A percentile compares a stretch with the other conserved stretches of the same genome.
These are phyloP conservation scores for Geosmithia flava DNA, from an alignment of 2,329 filamentous ascomycete species.

Conservation along the genomic window DNA sequence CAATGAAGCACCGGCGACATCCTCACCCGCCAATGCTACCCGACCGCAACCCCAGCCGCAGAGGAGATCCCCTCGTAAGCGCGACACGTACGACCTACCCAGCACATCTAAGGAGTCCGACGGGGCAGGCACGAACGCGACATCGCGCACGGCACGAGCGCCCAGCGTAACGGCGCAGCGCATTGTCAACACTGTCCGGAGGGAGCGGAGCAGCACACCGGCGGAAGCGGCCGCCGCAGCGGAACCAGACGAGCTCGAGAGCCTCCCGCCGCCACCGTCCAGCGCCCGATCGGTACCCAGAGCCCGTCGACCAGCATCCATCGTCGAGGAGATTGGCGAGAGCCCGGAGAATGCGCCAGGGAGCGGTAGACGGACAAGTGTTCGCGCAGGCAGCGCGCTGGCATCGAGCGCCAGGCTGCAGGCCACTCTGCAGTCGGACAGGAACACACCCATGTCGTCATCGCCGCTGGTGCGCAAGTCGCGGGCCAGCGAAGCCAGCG, in stretches of 20 bases:
- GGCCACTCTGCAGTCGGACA: slow-evolving; percentile 19
- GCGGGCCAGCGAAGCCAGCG: slow-evolving; percentile 18
- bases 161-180: not conserved
- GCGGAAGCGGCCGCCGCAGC: not conserved
- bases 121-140: slow-evolving; percentile 4
- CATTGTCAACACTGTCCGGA: not conserved
- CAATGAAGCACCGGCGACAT: slow-evolving; percentile 1
- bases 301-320: slow-evolving; percentile 4
- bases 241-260: slow-evolving; percentile 9
- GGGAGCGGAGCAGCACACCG: not conserved
- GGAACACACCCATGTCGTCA: slow-evolving; percentile 15
- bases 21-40: slow-evolving; percentile 1
- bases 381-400: slow-evolving; percentile 20
- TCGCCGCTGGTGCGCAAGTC: slow-evolving; percentile 32
- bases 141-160: not conserved
- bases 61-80: slow-evolving; percentile 5
- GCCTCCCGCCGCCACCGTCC: slow-evolving; percentile 8
- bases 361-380: slow-evolving; percentile 34
- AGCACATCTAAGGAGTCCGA: slow-evolving; percentile 15
- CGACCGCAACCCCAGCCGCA: slow-evolving; percentile 3
- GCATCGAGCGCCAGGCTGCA: slow-evolving; percentile 31
- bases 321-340: slow-evolving; percentile 18
- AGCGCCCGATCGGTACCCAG: slow-evolving; percentile 5
- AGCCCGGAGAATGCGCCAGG: slow-evolving; percentile 43
- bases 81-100: slow-evolving; percentile 14